Percentiles rank a stretch among this genome's conserved stretches.
Conservation (phyloP, 2,329 filamentous ascomycete species). For the Coccinonectria pachysandricola region DNA sequence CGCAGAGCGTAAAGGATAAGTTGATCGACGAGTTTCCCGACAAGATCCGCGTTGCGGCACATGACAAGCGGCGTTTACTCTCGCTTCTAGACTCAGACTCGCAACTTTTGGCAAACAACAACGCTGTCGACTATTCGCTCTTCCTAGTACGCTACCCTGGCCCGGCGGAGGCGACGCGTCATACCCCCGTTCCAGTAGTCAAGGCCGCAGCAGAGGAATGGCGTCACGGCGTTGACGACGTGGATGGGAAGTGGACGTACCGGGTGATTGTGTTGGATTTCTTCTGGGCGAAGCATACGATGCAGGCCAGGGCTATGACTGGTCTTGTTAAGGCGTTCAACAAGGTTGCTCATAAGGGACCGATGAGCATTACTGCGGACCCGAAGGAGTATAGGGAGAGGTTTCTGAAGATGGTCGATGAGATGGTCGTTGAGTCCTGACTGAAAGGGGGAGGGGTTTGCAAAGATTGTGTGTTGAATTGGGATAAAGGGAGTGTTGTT, state of each 20-base stretch:
- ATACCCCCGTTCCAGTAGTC: slow-evolving; percentile 29
- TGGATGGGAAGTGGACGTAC: slow-evolving; percentile 56
- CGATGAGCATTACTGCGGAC: slow-evolving; percentile 66
- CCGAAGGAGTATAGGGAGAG: slow-evolving; percentile 54
- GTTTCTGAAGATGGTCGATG: slow-evolving; percentile 39
- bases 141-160: slow-evolving; percentile 49
- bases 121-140: slow-evolving; percentile 66
- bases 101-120: slow-evolving; percentile 46
- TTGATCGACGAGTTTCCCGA: slow-evolving; percentile 59
- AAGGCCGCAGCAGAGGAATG: slow-evolving; percentile 30
- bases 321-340: slow-evolving; percentile 55
- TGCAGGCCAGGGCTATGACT: slow-evolving; percentile 56
- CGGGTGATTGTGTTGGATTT: slow-evolving; percentile 61
- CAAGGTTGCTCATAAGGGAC: slow-evolving; percentile 50
- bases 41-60: slow-evolving; percentile 46
- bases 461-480: background rate
- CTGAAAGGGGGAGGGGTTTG: background rate
- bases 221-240: slow-evolving; percentile 50
- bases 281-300: slow-evolving; percentile 67
- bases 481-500: background rate
- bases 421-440: slow-evolving; percentile 28
- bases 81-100: slow-evolving; percentile 51
- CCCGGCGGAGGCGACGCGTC: slow-evolving; percentile 4
- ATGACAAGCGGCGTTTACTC: slow-evolving; percentile 47
- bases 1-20: slow-evolving; percentile 53